Base-by-base conservation (phyloP, 2,329 filamentous ascomycete genomes). In the Aspergillus pseudonomiae region DNA sequence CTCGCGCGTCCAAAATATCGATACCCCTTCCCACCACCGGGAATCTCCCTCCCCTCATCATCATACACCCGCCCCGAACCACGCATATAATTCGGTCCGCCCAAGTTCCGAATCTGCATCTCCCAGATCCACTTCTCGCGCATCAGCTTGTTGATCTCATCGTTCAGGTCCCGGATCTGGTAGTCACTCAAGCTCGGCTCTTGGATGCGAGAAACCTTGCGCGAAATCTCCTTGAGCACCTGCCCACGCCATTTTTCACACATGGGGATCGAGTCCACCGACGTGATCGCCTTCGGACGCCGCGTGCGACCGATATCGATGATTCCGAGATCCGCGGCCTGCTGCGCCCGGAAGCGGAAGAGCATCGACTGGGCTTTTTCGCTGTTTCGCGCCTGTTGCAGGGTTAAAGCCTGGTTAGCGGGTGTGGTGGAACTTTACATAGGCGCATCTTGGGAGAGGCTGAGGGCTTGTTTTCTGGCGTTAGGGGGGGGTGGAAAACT, bases 351-450 rank as follows among this genome's bases (percentile, higher is more conserved):
- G 85, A 99, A 99, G 85, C 95, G 94, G 84, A 97, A 99, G 80
- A 99, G 94, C 94, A 99, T 99, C 55, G 94, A 97, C 84, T 99
- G 95, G 74, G 95, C 94, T 81, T 98, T 99, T 86, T 98, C 94
- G 53, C 92, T 94, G 80, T 98, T 97, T 76, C 94, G 94, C 75
- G 94, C 94, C 94, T 93, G 71, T 36, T 39, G 30, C 34, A 21
- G 32, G 32, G 21, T n/a, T n/a, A 52, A 30, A 5, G 55, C n/a
- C 59, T 58, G 26, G 6, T 41, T 43, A 43, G 19, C 30, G 32
- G 19, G 14, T 41, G 46, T 45, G 9, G 16, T 55, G 48, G 16
- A n/a, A 52, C 48, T 52, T 24, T 52, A n/a, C 28, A 21, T 52
- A 16, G 28, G 16, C 28, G 48, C 48, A 19, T 21, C 30, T 12